Base-by-base conservation (phyloP, 441 rosid genomes). In the Euphorbia celastroides region DNA sequence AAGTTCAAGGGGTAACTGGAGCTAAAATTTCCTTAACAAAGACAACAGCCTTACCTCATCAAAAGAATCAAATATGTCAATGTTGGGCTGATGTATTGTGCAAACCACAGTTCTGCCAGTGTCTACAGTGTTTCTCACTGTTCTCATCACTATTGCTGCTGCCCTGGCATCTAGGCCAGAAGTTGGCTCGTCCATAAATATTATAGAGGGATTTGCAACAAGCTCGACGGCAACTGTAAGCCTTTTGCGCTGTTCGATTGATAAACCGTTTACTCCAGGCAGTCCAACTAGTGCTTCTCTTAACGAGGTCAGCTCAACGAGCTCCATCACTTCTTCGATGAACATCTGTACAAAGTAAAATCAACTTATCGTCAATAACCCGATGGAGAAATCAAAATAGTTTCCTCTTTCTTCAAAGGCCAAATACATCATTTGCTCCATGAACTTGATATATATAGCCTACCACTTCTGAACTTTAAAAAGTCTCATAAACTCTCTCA, bases 11-110 rank as follows among this genome's bases (percentile, higher is more conserved):
- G 12, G 50, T 17, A 5, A 44, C 17, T 44, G 17, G 6, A 44
- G 6, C 3, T 44, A 2, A 44, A 38, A 41, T 31, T 19, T 66
- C 25, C 61, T 30, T 25, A 23, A 23, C 25, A 28, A 25, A 7
- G 68, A 58, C 32, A 58, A 50, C 1, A 56, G 44, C 10, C 30
- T 62, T 19, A 83, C 93, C 93, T 88, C 90, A 57, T 88, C 90
- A 68, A 88, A 88, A 50, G 93, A 84, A 68, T 88, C 90, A 57
- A 88, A 85, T 34, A 87, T 83, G 65, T 87, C 92, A 0, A 87
- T 84, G 72, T 89, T 87, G 0, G 92, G 92, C 71, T 87, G 93
- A 79, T 87, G 93, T 71, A 87, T 87, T 41, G 93, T 85, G 79
- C 93, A 87, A 42, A 84, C 86, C 13, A 84, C 89, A 2, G 92